phyloP scores from a whole-genome alignment of 495 filamentous ascomycete species.

The Talaromyces adpressus region DNA sequence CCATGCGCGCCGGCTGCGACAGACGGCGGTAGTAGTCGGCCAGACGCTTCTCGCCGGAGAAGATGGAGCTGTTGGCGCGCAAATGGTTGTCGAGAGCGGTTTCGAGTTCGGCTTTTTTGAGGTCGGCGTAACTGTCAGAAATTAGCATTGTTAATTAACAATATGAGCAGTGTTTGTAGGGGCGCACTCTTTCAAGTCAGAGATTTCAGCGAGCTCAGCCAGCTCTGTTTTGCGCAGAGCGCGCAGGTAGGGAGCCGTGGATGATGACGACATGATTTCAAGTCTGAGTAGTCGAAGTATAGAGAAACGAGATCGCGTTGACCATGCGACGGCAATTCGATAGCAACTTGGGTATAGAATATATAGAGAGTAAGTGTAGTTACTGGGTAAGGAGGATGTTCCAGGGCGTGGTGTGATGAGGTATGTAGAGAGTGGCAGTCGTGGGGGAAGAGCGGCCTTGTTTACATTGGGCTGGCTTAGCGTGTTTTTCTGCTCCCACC shows the following conservation, averaged over 20 bases:
- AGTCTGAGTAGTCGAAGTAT: slow-evolving; percentile 7
- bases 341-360: not conserved
- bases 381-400: slow-evolving; percentile 14
- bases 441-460: slow-evolving; percentile 2
- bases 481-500: slow-evolving; percentile 6
- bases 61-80: slow-evolving; percentile 52
- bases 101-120: slow-evolving; percentile 80
- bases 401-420: not conserved
- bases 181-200: slow-evolving; percentile 67
- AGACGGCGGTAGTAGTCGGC: slow-evolving; percentile 68
- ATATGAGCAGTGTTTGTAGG: too few relatives aligned
- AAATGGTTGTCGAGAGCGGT: slow-evolving; percentile 68
- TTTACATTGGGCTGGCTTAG: slow-evolving; percentile 7
- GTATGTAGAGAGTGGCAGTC: not conserved
- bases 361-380: slow-evolving; percentile 9
- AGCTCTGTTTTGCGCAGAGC: slow-evolving; percentile 82
- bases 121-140: slow-evolving; percentile 53
- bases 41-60: slow-evolving; percentile 56
- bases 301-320: slow-evolving; percentile 28
- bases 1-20: slow-evolving; percentile 36
- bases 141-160: not conserved
- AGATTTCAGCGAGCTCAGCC: slow-evolving; percentile 61
- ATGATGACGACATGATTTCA: slow-evolving; percentile 42
- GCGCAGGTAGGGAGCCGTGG: slow-evolving; percentile 60
- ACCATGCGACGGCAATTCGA: slow-evolving; percentile 38